Conservation (phyloP, 2,329 filamentous ascomycete genomes). For the Arthrinium phaeospermum region DNA sequence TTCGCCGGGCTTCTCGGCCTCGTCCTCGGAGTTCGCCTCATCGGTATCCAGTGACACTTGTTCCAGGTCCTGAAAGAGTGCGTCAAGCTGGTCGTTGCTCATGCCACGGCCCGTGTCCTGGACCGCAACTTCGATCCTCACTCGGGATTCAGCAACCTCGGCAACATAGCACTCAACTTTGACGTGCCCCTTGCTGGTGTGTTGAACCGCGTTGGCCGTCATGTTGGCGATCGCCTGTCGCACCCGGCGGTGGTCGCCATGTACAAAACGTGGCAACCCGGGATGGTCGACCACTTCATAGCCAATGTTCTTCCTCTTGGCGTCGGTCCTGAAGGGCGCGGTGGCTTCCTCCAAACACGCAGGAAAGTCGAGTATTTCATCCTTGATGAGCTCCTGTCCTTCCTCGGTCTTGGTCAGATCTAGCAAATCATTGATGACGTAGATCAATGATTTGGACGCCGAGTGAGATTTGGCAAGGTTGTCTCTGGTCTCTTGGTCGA, state of each 20-base stretch:
- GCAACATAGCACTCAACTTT: conserved; percentile 72
- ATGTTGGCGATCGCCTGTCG: conserved; percentile 84
- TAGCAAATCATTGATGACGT: conserved; percentile 90
- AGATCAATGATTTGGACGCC: conserved; percentile 89
- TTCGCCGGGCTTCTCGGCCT: conserved; percentile 38
- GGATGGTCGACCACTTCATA: conserved; percentile 73
- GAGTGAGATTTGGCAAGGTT: conserved; percentile 86
- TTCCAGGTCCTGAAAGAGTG: conserved; percentile 63
- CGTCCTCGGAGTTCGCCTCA: conserved; percentile 33
- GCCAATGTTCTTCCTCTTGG: conserved; percentile 73
- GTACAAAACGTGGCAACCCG: conserved; percentile 71
- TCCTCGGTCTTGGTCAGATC: conserved; percentile 90
- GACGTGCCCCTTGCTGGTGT: conserved; percentile 72
- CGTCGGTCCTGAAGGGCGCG: conserved; percentile 74
- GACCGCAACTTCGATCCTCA: conserved; percentile 75
- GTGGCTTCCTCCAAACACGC: conserved; percentile 78
- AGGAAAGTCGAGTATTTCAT: conserved; percentile 77
- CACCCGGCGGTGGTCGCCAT: conserved; percentile 81
- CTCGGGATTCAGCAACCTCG: conserved; percentile 57
- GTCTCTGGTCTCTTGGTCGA: conserved; percentile 84
- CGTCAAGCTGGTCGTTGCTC: conserved; percentile 59
- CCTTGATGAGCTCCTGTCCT: conserved; percentile 77
- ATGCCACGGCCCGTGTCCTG: conserved; percentile 78
- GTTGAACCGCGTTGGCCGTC: conserved; percentile 82
- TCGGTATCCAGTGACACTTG: conserved; percentile 58